These are phyloP conservation scores for Alliaria petiolata DNA, from an alignment of 345 rosid species.

Conservation along the genomic window DNA sequence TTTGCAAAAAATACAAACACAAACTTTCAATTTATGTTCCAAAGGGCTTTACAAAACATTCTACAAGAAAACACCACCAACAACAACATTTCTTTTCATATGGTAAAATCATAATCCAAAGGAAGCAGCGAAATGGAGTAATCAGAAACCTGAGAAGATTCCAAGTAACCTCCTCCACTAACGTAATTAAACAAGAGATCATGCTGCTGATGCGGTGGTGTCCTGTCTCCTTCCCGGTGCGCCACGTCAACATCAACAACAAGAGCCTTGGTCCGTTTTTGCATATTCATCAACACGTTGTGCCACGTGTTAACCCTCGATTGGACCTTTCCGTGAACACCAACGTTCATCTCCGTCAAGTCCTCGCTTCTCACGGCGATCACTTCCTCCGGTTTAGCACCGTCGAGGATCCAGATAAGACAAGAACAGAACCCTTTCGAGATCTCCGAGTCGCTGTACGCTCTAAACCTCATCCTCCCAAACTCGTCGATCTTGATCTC, in stretches of 20 bases:
- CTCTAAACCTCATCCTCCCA: conserved; percentile 64
- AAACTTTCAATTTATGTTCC: conserved; percentile 29
- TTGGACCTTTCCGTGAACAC: conserved; percentile 49
- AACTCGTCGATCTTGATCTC: conserved; percentile 45
- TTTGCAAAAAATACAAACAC: neutral
- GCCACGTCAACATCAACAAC: conserved; percentile 24
- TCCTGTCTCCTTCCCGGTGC: neutral
- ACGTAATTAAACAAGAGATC: neutral
- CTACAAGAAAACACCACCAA: neutral
- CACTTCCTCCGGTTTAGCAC: conserved; percentile 76
- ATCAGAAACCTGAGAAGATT: conserved; percentile 9
- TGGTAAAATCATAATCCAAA: conserved; percentile 28
- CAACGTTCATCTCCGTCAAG: conserved; percentile 69
- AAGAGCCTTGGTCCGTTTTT: conserved; percentile 47
- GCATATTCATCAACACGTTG: conserved; percentile 60
- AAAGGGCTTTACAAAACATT: conserved; percentile 5
- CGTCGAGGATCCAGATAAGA: conserved; percentile 74
- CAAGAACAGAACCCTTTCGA: conserved; percentile 75
- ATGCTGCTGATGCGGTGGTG: neutral
- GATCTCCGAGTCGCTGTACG: conserved; percentile 92
- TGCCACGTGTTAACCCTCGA: conserved; percentile 91
- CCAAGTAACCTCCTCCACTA: conserved; percentile 24
- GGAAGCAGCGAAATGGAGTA: conserved; percentile 28
- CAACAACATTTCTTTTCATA: neutral
- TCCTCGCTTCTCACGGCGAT: conserved; percentile 60